Conservation (phyloP, 345 rosid genomes). For the Nephelium lappaceum region DNA sequence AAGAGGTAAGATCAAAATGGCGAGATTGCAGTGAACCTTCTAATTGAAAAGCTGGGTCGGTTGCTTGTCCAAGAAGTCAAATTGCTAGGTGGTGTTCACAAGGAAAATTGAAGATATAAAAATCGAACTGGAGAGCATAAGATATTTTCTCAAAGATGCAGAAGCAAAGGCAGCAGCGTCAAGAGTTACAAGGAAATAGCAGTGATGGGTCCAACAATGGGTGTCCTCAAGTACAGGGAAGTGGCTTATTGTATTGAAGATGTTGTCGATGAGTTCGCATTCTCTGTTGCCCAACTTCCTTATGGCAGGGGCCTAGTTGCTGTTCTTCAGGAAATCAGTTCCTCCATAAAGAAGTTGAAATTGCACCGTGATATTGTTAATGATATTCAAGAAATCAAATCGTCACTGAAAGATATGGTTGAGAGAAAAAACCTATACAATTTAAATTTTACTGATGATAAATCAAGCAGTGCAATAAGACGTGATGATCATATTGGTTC, state of each 20-base stretch:
- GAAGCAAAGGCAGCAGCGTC: conserved; percentile 7
- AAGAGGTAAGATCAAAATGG: no score
- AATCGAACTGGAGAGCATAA: conserved; percentile 10
- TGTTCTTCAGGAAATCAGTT: neutral
- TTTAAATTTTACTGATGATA: neutral
- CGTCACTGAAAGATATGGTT: conserved; percentile 4
- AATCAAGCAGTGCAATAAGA: no score
- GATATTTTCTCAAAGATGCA: conserved; percentile 21
- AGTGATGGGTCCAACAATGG: conserved; percentile 8
- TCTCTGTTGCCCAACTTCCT: neutral
- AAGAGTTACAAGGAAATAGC: no score
- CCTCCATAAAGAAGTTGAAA: neutral
- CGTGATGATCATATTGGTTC: no score
- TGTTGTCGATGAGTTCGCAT: conserved; percentile 17
- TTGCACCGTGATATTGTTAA: conserved; percentile 7
- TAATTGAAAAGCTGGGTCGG: no score
- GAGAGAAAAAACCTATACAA: neutral
- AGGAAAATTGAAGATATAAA: no score
- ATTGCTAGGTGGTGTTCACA: no score
- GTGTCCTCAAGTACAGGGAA: conserved; percentile 16
- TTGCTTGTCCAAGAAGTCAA: no score
- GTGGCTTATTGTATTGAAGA: conserved; percentile 27
- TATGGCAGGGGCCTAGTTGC: neutral
- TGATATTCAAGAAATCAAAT: conserved; percentile 20
- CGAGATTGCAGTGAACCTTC: no score